Base-by-base conservation (phyloP, 2,329 filamentous ascomycete species). In the Talaromyces pinophilus region DNA sequence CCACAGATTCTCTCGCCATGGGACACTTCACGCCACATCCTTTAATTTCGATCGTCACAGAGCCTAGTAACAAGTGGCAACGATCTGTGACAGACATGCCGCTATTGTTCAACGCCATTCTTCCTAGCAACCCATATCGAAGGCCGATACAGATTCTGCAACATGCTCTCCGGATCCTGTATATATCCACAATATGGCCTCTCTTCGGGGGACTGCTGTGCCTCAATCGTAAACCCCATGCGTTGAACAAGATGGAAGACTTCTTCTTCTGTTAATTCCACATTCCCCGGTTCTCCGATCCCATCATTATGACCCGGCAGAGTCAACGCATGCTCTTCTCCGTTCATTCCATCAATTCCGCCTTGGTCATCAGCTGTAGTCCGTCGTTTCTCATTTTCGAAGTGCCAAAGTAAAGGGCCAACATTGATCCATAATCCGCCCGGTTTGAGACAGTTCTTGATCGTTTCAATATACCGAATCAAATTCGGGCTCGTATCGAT, bases 401-500 rank as follows among this genome's bases (percentile, higher is more conserved):
- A 98, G 77, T 99, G 96, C 95, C 95, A 99, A 48, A 98, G 82
- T 64, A 99, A 80, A 0, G 95, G 95, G 0, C 95, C 95, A 28
- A 96, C 82, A 74, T 99, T 99, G 74, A 97, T 86, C 82, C 96
- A 91, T 3, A 96, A 73, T 0, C 95, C 95, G 30, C 90, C 91
- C 0, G 87, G 83, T 70, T 86, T 88, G 60, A 99, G 84, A 73
- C 93, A 96, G 74, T 91, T 86, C 50, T 81, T 82, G 64, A 98
- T 91, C 1, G 93, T 89, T 75, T 96, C 89, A 40, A 99, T 87
- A 75, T 99, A 99, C 1, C 90, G 87, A 63, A 98, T 90, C 38
- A 97, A 77, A 76, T 99, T 98, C 1, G 94, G 93, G 2, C 95
- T 95, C 1, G 95, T 99, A 77, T 99, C 96, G 66, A 99, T 90